phyloP scores from a whole-genome alignment of 2,329 filamentous ascomycete species.

The Plenodomus lindquistii region DNA sequence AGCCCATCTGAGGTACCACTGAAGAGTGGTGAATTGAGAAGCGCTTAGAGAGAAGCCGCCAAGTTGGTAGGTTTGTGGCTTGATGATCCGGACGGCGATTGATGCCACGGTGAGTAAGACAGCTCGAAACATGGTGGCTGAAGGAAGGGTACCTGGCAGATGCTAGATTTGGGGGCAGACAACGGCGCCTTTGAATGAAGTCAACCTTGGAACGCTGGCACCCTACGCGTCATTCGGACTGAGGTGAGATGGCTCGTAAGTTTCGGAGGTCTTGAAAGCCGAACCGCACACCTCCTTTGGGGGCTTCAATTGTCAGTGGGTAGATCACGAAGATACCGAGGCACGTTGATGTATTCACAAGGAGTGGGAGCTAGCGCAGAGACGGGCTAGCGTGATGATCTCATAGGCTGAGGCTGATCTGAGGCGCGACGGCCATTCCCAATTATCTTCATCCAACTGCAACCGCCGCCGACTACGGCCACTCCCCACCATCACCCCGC shows the following conservation, averaged over 20 bases:
- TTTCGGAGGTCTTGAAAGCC: not conserved
- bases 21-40: slow-evolving; percentile 23
- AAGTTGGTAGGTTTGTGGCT: slow-evolving; percentile 7
- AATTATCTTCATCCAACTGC: not conserved
- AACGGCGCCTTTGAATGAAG: not conserved
- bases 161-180: slow-evolving; percentile 3
- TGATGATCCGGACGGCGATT: slow-evolving; percentile 15
- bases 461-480: not conserved
- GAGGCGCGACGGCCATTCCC: not conserved
- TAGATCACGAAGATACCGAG: not conserved
- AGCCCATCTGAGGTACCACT: slow-evolving; percentile 31
- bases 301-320: not conserved
- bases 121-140: slow-evolving; percentile 24
- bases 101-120: slow-evolving; percentile 21
- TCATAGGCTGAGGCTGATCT: not conserved
- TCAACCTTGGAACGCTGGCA: not conserved
- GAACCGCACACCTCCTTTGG: not conserved
- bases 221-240: not conserved
- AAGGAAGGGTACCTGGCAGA: slow-evolving; percentile 3
- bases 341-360: not conserved
- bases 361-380: not conserved
- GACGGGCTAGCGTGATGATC: not conserved
- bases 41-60: not conserved
- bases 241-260: not conserved
- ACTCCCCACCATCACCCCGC: slow-evolving; percentile 2